These are phyloP conservation scores for Phialemoniopsis sp. DNA, from an alignment of 2,329 filamentous ascomycete genomes.

Conservation along the genomic window DNA sequence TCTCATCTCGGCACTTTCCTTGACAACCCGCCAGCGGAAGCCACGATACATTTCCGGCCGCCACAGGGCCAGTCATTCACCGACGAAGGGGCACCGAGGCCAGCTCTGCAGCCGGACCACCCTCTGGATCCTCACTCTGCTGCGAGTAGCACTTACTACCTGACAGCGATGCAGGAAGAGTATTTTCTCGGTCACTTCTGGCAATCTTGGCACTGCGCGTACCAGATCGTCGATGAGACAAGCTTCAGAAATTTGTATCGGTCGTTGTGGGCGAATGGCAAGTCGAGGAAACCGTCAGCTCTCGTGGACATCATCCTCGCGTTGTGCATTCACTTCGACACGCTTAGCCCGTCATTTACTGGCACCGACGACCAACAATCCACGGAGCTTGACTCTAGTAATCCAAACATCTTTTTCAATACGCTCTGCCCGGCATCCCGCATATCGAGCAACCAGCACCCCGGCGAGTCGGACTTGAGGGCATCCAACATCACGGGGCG, in stretches of 20 bases:
- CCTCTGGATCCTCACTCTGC: no score
- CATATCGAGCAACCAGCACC: no score
- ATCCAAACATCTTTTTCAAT: no score
- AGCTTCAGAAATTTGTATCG: slow-evolving; percentile 32
- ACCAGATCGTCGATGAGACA: slow-evolving; percentile 30
- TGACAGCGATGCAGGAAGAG: slow-evolving; percentile 25
- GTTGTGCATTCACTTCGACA: slow-evolving; percentile 40
- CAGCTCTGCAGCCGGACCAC: slow-evolving; percentile 4
- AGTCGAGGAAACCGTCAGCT: slow-evolving; percentile 35
- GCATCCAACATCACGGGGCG: slow-evolving; percentile 38
- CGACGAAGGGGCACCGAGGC: slow-evolving; percentile 16
- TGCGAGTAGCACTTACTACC: no score
- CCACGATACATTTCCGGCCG: slow-evolving; percentile 4
- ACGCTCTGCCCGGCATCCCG: no score
- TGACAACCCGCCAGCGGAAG: slow-evolving; percentile 15
- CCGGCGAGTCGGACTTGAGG: not conserved
- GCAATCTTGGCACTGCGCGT: slow-evolving; percentile 28
- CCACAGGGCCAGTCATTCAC: slow-evolving; percentile 7
- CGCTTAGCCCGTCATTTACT: slow-evolving; percentile 21
- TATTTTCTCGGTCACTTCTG: slow-evolving; percentile 34
- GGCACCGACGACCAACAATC: not conserved
- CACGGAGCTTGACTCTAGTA: no score
- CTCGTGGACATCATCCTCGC: slow-evolving; percentile 49
- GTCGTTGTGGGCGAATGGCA: slow-evolving; percentile 28
- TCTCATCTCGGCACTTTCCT: slow-evolving; percentile 25